A percentile compares a stretch with the other conserved stretches of the same genome.
Conservation (phyloP, 2,329 filamentous ascomycete species). For the Penicillium sumatraense region DNA sequence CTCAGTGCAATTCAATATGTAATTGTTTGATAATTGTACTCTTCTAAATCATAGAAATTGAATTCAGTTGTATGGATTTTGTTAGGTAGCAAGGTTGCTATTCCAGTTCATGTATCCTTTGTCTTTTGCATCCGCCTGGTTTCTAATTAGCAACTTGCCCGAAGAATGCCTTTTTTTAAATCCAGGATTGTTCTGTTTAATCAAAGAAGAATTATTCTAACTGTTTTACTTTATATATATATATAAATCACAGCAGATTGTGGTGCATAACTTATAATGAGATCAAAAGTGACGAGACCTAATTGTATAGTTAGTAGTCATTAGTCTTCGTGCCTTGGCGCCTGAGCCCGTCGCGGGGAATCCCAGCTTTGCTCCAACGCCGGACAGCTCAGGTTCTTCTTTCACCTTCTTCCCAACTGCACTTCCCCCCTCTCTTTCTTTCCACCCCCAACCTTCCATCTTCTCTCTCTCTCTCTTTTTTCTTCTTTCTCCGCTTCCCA, state of each 20-base stretch:
- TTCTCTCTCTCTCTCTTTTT: constrained; percentile 17
- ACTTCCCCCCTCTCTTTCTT: constrained; percentile 8
- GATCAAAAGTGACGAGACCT: too few species aligned
- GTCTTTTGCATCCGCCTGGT: neutral
- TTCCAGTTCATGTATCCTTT: too few species aligned
- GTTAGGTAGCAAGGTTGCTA: neutral
- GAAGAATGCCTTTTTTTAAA: neutral
- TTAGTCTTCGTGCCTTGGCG: constrained; percentile 1
- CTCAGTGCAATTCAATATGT: too few species aligned
- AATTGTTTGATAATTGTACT: too few species aligned
- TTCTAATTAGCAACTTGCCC: neutral
- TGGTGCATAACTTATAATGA: too few species aligned
- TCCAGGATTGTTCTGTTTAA: too few species aligned
- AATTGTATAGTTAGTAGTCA: too few species aligned
- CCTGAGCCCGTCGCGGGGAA: constrained; percentile 20
- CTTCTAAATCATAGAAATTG: neutral
- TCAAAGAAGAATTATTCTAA: too few species aligned
- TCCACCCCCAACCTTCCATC: constrained; percentile 14
- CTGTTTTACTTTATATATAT: too few species aligned
- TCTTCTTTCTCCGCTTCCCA: neutral
- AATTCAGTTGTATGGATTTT: neutral
- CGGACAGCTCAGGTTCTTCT: constrained; percentile 29
- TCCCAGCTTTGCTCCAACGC: constrained; percentile 17
- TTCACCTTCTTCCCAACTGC: constrained; percentile 10
- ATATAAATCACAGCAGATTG: too few species aligned